These are phyloP conservation scores for Pythium rhizo-oryzae DNA, from an alignment of 352 stramenopile species.

Conservation along the genomic window DNA sequence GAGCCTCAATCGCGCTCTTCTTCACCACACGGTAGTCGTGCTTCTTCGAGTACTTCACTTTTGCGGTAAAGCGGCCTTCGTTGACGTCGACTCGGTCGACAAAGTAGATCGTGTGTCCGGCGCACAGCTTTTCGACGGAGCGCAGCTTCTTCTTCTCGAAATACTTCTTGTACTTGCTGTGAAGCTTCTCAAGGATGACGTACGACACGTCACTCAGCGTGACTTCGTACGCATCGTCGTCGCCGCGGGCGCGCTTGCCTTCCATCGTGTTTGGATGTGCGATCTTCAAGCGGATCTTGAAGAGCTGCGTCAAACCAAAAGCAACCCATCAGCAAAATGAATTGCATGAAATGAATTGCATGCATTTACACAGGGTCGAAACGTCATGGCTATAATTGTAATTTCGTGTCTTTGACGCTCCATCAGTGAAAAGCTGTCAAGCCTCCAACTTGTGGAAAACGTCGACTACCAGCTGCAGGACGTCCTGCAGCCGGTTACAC, in stretches of 20 bases:
- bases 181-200: constrained; percentile 1
- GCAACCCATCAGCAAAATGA: no score
- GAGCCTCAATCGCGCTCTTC: background rate
- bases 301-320: no score
- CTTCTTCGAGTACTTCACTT: background rate
- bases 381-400: no score
- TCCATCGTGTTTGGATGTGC: no score
- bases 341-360: no score
- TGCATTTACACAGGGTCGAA: no score
- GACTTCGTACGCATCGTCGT: background rate
- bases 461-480: no score
- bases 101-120: background rate
- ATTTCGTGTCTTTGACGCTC: no score
- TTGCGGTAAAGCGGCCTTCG: background rate
- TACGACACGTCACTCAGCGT: background rate
- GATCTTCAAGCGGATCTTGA: background rate
- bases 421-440: no score
- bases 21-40: constrained; percentile 2
- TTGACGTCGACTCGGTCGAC: background rate
- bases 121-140: background rate
- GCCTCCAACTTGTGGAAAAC: no score
- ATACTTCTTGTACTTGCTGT: background rate
- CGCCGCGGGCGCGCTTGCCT: background rate
- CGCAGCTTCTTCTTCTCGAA: background rate
- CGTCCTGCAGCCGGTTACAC: no score